Percentiles rank a stretch among this genome's conserved stretches.
These are phyloP conservation scores for Plasmodium billcollinsi DNA, from an alignment of 169 alveolate genomes.

Conservation along the genomic window DNA sequence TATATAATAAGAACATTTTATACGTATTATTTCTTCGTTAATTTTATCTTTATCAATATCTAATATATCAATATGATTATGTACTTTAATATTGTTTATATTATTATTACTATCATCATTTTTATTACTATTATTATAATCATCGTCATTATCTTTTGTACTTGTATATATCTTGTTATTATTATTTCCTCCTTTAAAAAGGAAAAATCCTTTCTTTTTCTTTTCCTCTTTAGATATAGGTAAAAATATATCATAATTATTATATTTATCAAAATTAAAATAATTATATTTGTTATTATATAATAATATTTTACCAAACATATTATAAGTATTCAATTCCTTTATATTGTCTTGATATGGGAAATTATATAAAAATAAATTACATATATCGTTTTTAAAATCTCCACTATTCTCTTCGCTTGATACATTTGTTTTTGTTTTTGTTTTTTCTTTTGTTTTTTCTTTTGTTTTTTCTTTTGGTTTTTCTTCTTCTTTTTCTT, in stretches of 20 bases:
- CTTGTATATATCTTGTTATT: conserved; percentile 5
- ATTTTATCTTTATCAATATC: conserved; percentile 26
- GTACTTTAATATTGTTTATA: not conserved
- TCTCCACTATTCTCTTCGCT: not conserved
- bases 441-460: not conserved
- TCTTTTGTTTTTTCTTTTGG: not conserved
- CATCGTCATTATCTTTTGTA: not conserved
- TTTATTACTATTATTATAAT: not conserved
- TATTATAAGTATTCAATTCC: not conserved
- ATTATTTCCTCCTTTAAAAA: conserved; percentile 31
- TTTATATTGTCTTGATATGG: conserved; percentile 29
- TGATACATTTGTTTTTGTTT: not conserved
- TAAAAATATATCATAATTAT: conserved; percentile 19
- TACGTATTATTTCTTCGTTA: conserved; percentile 9
- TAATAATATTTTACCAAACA: conserved; percentile 33
- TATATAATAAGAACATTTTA: conserved; percentile 36
- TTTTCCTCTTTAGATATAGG: not conserved
- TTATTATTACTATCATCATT: conserved; percentile 21
- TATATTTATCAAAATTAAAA: conserved; percentile 48
- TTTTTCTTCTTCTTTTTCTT: not conserved
- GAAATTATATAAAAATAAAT: conserved; percentile 28
- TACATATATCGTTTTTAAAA: conserved; percentile 3
- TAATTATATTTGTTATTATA: conserved; percentile 13
- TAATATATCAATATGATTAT: conserved; percentile 18
- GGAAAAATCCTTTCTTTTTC: conserved; percentile 7